Base-by-base conservation (phyloP, 2,329 filamentous ascomycete genomes). In the Arthrocladium fulminans region DNA sequence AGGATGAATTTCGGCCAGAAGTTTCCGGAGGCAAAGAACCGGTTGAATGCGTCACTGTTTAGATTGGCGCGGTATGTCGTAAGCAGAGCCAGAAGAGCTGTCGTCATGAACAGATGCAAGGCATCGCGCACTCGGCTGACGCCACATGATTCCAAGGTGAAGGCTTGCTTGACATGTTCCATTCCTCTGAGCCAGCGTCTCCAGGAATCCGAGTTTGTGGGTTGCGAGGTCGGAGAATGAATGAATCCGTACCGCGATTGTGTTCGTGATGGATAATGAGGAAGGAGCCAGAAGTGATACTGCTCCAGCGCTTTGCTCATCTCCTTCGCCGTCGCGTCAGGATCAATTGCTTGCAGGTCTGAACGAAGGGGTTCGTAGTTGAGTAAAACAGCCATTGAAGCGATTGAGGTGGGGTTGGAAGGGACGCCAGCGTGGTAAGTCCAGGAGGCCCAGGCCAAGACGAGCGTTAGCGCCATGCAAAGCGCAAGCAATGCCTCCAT, bases 401-500 rank as follows among this genome's bases (percentile, higher is more conserved):
- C 52, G 12, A 54, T 53, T n/a, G 38, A 42, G 12, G 50, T 43
- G 24, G 52, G 52, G 37, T 54, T 50, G 5, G 46, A 47, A 22
- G 49, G 39, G 20, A 54, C 25, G 19, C 47, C 47, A 38, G 39
- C 48, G 12, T 27, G 13, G 6, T 47, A 48, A 13, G 34, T 43
- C 35, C 20, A 37, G 34, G 42, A 43, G 8, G 48, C 38, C 1
- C 35, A 22, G 37, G 53, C 45, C 20, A 52, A 23, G 25, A 38
- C 9, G 15, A 48, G n/a, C 19, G 49, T 49, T 15, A 50, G 30
- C 8, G 47, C 12, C 17, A 34, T 39, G n/a, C 40, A 40, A 15
- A 43, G 13, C 23, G 19, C 25, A 13, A 54, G 42, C 3, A 54
- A 3, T 3, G 8, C 47, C 38, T 54, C 24, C 9, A 54, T 20